Percentiles rank a stretch among this genome's conserved stretches.
Evolutionary conservation across 805 yeast genomes (phyloP).

Genomic region (Teunomyces stri): DNA sequence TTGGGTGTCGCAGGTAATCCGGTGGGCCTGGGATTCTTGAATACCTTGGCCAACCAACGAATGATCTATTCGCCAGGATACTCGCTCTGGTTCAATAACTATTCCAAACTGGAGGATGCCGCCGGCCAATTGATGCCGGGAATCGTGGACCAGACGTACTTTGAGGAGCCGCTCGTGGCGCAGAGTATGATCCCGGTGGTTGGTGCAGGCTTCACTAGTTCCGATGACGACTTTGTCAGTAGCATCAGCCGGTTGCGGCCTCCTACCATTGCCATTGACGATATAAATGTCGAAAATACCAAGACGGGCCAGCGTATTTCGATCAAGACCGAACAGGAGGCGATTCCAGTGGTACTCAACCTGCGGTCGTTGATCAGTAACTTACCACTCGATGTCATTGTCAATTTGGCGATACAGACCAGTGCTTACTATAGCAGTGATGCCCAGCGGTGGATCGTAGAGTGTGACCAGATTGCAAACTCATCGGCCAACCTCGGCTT

Average conservation of each 20-base stretch:
- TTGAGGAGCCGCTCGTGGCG: constrained; percentile 44
- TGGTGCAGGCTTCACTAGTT: constrained; percentile 19
- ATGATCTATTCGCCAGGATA: constrained; percentile 30
- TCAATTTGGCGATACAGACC: constrained; percentile 65
- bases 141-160: constrained; percentile 49
- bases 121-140: constrained; percentile 53
- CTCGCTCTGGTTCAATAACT: constrained; percentile 29
- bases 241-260: constrained; percentile 14
- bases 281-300: constrained; percentile 24
- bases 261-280: constrained; percentile 32
- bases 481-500: constrained; percentile 52
- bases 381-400: constrained; percentile 55
- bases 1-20: constrained; percentile 30
- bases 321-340: constrained; percentile 28
- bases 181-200: constrained; percentile 44
- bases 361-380: constrained; percentile 48
- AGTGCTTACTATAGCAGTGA: constrained; percentile 58
- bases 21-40: constrained; percentile 29
- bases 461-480: constrained; percentile 49
- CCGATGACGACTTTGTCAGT: not conserved
- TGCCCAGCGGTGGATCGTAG: constrained; percentile 56
- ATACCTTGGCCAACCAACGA: constrained; percentile 16
- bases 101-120: constrained; percentile 9
- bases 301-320: constrained; percentile 35
- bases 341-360: constrained; percentile 58